phyloP scores from a whole-genome alignment of 2,329 filamentous ascomycete species.

The Dactylellina cionopaga region DNA sequence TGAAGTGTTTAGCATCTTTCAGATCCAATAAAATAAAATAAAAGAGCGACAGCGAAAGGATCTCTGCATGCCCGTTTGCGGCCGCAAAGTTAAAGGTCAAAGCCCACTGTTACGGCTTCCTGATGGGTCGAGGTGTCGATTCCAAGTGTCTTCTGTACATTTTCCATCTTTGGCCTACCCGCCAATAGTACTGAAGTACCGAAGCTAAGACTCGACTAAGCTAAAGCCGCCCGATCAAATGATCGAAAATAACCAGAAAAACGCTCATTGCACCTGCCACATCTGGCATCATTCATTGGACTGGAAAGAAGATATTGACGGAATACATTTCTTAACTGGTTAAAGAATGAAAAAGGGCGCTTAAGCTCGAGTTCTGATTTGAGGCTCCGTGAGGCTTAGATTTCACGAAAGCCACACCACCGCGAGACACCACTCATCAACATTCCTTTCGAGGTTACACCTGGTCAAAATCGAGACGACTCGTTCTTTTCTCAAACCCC shows the following conservation, averaged over 20 bases:
- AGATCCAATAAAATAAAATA: too few species aligned
- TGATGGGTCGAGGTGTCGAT: neutral
- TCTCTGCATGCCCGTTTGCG: neutral
- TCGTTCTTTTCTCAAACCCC: too few species aligned
- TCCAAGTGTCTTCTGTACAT: neutral
- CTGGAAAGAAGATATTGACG: too few species aligned
- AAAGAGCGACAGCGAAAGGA: neutral
- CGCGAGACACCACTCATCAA: too few species aligned
- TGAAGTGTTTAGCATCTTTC: neutral
- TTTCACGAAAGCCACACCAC: neutral
- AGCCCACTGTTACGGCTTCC: neutral
- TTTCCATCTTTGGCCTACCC: neutral
- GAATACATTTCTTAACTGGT: too few species aligned
- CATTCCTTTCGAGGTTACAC: too few species aligned
- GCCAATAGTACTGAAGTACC: neutral
- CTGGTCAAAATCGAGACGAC: too few species aligned
- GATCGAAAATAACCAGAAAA: constrained; percentile 31
- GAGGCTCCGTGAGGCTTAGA: constrained; percentile 29
- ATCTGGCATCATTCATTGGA: constrained; percentile 19
- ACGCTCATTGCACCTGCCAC: constrained; percentile 46
- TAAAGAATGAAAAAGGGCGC: constrained; percentile 19
- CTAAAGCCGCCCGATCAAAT: constrained; percentile 41
- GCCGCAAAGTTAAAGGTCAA: neutral
- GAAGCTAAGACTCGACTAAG: constrained; percentile 29
- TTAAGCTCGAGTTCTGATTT: constrained; percentile 30